A percentile compares a stretch with the other conserved stretches of the same genome.
Evolutionary conservation across 2,329 filamentous ascomycete genomes (phyloP).

Genomic region (Madurella fahalii): DNA sequence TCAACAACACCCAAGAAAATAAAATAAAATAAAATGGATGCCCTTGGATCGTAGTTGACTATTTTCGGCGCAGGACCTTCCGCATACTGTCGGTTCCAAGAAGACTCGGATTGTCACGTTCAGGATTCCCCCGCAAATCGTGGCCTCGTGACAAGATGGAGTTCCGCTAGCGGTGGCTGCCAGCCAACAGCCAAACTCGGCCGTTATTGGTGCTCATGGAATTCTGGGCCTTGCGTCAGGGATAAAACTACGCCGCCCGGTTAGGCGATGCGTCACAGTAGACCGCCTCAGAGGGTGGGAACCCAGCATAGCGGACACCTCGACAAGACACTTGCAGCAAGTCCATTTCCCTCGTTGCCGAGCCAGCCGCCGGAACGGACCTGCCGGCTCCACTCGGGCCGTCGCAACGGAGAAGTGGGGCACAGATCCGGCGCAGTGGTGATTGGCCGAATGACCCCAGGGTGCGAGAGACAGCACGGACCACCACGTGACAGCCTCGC

Average conservation of each 20-base stretch:
- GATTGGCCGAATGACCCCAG: not conserved
- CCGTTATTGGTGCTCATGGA: no score
- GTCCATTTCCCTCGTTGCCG: not conserved
- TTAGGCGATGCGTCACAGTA: no score
- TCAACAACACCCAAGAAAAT: not conserved
- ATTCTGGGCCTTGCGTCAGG: no score
- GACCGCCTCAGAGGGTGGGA: no score
- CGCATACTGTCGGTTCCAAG: not conserved
- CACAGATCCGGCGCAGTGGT: not conserved
- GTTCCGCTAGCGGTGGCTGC: no score
- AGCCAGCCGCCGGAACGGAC: not conserved
- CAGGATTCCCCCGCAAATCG: no score
- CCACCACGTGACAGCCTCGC: slow-evolving; percentile 18
- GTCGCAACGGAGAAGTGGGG: slow-evolving; percentile 10
- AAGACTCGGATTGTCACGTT: not conserved
- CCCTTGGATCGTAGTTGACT: not conserved
- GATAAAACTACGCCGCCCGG: no score
- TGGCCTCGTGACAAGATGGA: no score
- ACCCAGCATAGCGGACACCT: no score
- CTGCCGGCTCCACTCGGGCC: slow-evolving; percentile 1
- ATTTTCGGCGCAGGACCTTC: slow-evolving; percentile 3
- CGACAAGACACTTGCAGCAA: no score
- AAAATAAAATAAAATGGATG: no score
- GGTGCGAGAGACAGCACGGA: not conserved
- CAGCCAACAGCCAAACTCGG: no score